A percentile compares a stretch with the other conserved stretches of the same genome.
These are phyloP conservation scores for Mycena indigotica DNA, from an alignment of 768 basidiomycete species.

Conservation along the genomic window DNA sequence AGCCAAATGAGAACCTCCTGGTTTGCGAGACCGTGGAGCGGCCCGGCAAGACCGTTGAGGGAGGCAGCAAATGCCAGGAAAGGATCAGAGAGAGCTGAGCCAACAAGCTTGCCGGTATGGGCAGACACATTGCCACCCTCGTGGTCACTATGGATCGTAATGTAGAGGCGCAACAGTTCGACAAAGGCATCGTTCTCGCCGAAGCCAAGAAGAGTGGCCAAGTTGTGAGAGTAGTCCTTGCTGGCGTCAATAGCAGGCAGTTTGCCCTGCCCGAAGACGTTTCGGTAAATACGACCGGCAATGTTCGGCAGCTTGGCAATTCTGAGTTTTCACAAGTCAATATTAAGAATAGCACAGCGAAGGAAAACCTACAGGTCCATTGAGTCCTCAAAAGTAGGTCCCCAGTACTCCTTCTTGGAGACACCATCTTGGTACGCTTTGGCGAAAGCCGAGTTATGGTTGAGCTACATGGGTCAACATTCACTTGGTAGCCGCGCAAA, in stretches of 20 bases:
- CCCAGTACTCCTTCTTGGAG: slow-evolving; percentile 97
- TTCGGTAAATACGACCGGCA: slow-evolving; percentile 89
- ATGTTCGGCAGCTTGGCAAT: slow-evolving; percentile 98
- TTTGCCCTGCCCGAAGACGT: slow-evolving; percentile 87
- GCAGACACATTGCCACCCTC: slow-evolving; percentile 99
- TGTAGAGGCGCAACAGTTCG: slow-evolving; percentile 92
- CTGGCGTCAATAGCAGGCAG: slow-evolving; percentile 77
- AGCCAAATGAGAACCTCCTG: slow-evolving; percentile 97
- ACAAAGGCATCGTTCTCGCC: slow-evolving; percentile 86
- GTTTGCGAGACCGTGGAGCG: slow-evolving; percentile 95
- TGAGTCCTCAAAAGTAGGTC: slow-evolving; percentile 85
- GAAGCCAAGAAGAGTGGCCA: slow-evolving; percentile 89
- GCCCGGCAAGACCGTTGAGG: slow-evolving; percentile 94
- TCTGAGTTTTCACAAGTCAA: slow-evolving; percentile 41
- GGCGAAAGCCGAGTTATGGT: slow-evolving; percentile 96
- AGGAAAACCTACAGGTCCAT: slow-evolving; percentile 70
- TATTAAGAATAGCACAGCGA: background rate
- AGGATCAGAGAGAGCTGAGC: slow-evolving; percentile 94
- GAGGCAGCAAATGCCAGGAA: slow-evolving; percentile 94
- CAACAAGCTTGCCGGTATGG: slow-evolving; percentile 90
- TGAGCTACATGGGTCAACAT: slow-evolving; percentile 51
- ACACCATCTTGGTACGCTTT: slow-evolving; percentile 92
- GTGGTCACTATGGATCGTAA: slow-evolving; percentile 98
- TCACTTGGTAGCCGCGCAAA: slow-evolving; percentile 1
- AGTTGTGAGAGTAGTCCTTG: slow-evolving; percentile 90